These are phyloP conservation scores for Styphnolobium japonicum DNA, from an alignment of 306 rosid species.

Conservation along the genomic window DNA sequence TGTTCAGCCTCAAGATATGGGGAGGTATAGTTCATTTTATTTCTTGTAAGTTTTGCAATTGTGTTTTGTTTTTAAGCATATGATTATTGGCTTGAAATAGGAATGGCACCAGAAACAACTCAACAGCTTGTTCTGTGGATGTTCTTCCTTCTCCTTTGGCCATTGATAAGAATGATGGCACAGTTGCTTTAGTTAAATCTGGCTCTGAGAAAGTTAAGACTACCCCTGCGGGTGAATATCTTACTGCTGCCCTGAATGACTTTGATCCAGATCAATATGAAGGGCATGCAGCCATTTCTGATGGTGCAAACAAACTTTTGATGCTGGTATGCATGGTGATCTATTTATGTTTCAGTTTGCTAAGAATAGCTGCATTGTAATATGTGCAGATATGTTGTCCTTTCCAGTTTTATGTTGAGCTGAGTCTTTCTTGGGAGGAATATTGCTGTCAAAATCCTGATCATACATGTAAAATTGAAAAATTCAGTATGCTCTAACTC, in stretches of 20 bases:
- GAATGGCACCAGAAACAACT: conserved; percentile 43
- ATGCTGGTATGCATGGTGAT: conserved; percentile 77
- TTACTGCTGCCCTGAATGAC: conserved; percentile 89
- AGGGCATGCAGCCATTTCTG: conserved; percentile 95
- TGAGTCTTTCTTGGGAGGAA: not conserved
- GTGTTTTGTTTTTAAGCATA: not conserved
- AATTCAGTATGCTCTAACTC: not conserved
- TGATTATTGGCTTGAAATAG: conserved; percentile 42
- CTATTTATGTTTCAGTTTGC: conserved; percentile 11
- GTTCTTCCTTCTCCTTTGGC: conserved; percentile 60
- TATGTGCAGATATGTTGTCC: not conserved
- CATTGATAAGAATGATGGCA: conserved; percentile 66
- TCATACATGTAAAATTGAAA: not conserved
- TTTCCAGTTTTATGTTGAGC: conserved; percentile 7
- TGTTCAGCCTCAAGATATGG: conserved; percentile 59
- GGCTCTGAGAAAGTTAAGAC: conserved; percentile 66
- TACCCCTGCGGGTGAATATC: conserved; percentile 99
- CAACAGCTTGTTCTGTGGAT: conserved; percentile 52
- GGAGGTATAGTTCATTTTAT: conserved; percentile 48
- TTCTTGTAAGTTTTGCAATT: conserved; percentile 19
- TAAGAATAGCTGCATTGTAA: not conserved
- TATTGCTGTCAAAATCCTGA: not conserved
- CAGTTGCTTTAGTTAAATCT: conserved; percentile 82
- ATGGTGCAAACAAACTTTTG: conserved; percentile 97
- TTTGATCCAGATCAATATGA: conserved; percentile 94